These are phyloP conservation scores for Dichotomocladium elegans DNA, from an alignment of 371 early-diverging fungal species.

Conservation along the genomic window DNA sequence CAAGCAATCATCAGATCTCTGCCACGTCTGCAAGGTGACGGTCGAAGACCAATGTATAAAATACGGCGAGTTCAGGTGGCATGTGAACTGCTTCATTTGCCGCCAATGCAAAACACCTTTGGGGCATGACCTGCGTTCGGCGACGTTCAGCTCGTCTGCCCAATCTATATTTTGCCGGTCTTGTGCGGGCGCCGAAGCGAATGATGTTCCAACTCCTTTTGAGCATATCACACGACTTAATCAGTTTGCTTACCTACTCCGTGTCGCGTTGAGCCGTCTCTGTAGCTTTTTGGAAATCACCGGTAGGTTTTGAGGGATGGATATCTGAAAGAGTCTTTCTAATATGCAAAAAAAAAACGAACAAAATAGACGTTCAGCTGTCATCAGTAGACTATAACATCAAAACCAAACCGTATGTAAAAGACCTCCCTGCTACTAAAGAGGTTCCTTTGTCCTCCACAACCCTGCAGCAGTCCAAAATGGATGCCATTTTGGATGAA, in stretches of 20 bases:
- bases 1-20: constrained; percentile 67
- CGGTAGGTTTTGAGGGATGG: constrained; percentile 31
- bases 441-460: constrained; percentile 5
- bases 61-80: constrained; percentile 71
- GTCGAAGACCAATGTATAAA: constrained; percentile 86
- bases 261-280: constrained; percentile 82
- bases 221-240: constrained; percentile 78
- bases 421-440: constrained; percentile 2
- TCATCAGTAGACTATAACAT: constrained; percentile 36
- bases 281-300: constrained; percentile 71
- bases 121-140: constrained; percentile 34
- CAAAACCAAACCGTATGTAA: constrained; percentile 17
- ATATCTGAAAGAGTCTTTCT: too few species aligned
- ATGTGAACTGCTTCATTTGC: constrained; percentile 78
- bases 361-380: constrained; percentile 27
- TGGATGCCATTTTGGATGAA: constrained; percentile 13
- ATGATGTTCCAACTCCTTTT: constrained; percentile 44
- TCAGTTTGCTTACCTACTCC: constrained; percentile 85
- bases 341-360: not conserved
- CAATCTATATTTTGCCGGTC: constrained; percentile 47
- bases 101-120: constrained; percentile 54
- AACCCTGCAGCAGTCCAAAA: not conserved
- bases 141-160: constrained; percentile 42
- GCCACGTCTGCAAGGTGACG: constrained; percentile 64
- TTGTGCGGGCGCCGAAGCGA: constrained; percentile 27